phyloP scores from a whole-genome alignment of 202 grass and related monocot species.

The Carex arenaria region DNA sequence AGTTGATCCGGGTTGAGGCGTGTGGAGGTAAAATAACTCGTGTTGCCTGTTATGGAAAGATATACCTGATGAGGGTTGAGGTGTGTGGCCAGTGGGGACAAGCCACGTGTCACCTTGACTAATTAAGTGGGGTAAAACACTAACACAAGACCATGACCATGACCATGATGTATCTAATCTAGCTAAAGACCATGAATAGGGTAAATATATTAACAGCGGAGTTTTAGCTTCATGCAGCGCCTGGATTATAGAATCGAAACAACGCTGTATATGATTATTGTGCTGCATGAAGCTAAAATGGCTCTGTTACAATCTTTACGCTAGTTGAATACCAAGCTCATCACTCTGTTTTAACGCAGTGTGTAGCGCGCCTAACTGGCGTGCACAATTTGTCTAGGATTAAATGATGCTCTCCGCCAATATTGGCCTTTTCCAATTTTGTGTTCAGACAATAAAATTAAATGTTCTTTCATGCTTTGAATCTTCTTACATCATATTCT shows the following conservation, averaged over 20 bases:
- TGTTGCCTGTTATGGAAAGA: slow-evolving; percentile 13
- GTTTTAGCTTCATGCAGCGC: too few relatives aligned
- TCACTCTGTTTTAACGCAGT: not conserved
- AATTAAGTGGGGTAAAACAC: not conserved
- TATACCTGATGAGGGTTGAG: not conserved
- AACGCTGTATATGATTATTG: too few relatives aligned
- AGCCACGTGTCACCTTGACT: slow-evolving; percentile 12
- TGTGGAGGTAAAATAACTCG: not conserved
- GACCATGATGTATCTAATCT: not conserved
- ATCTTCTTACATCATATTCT: not conserved
- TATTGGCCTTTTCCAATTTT: not conserved
- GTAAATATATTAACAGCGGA: too few relatives aligned
- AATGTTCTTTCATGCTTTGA: not conserved
- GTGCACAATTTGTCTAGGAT: slow-evolving; percentile 4
- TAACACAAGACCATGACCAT: not conserved
- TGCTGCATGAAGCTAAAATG: too few relatives aligned
- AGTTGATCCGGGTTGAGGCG: not conserved
- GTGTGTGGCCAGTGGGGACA: not conserved
- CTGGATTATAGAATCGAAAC: too few relatives aligned
- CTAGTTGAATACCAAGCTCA: not conserved
- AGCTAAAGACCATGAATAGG: too few relatives aligned
- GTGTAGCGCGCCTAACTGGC: not conserved
- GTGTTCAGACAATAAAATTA: not conserved
- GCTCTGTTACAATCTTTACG: too few relatives aligned
- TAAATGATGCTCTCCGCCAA: not conserved